Base-by-base conservation (phyloP, 2,329 filamentous ascomycete genomes). In the Verticillium nonalfalfae region DNA sequence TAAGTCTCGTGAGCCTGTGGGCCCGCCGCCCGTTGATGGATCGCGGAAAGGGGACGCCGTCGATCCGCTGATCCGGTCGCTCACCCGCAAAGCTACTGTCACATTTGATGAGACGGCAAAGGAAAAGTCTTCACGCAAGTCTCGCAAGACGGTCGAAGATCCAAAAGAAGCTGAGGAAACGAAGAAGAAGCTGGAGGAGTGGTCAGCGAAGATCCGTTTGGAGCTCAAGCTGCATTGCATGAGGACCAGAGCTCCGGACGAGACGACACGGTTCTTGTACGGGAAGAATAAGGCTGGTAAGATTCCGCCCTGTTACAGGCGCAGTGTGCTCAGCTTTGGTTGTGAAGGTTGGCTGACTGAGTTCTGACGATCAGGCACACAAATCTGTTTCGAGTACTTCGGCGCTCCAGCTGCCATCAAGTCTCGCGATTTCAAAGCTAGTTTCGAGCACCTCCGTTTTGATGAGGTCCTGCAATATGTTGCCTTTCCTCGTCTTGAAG, bases 401-500 rank as follows among this genome's bases (percentile, higher is more conserved):
- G 58, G 61, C 1, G 57, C 40, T 11, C 64, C 40, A 62, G 61
- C 11, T 58, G 59, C 14, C 61, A n/a, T 35, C 60, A 61, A 31
- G 59, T 63, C 13, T 62, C 38, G 59, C 54, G 60, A 39, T 11
- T 62, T 60, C 45, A 39, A 65, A 57, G 62, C 40, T 54, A 62
- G 61, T 7, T 57, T 67, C 38, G 52, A 67, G 56, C 62, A 67
- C 15, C 58, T 69, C 9, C 61, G 68, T 14, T 71, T 71, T 55
- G 69, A 71, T 34, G 61, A 66, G 3, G 67, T 67, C 21, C 64
- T 71, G 2, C 66, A 70, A 62, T 71, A 71, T 45, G 69, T 72
- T 2, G 67, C 64, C 5, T 64, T 71, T 18, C 69, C 68, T 1
- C 61, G 36, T 5, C 39, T 62, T 2, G 52, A 58, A n/a, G 55